A percentile compares a stretch with the other conserved stretches of the same genome.
phyloP scores from a whole-genome alignment of 2,329 filamentous ascomycete species.

The Talaromyces sp. region DNA sequence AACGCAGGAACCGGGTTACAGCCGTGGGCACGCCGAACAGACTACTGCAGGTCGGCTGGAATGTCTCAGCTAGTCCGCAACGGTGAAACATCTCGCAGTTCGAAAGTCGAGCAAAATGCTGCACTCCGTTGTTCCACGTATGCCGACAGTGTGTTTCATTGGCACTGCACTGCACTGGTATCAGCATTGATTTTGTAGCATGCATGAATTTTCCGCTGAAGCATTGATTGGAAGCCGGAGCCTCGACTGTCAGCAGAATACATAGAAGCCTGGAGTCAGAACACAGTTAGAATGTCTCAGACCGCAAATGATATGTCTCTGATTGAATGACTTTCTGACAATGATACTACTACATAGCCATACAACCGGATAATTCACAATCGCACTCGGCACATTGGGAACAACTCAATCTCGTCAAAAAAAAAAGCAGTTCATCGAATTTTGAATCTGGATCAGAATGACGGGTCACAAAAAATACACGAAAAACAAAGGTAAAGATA shows the following conservation, averaged over 20 bases:
- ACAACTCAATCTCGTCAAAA: background rate
- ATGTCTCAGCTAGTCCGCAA: constrained; percentile 7
- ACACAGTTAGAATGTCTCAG: background rate
- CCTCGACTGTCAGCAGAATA: background rate
- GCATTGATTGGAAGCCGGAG: background rate
- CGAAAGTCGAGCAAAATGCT: background rate
- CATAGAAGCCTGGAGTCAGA: background rate
- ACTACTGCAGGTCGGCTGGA: constrained; percentile 10
- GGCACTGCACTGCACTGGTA: background rate
- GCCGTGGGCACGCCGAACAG: background rate
- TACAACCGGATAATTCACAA: background rate
- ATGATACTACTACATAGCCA: background rate
- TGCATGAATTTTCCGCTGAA: background rate
- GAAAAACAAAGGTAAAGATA: background rate
- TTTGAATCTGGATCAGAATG: background rate
- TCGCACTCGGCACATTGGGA: too few species aligned
- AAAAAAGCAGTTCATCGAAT: background rate
- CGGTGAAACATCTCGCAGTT: constrained; percentile 3
- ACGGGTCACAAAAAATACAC: background rate
- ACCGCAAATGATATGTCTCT: background rate
- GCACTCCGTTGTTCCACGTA: constrained; percentile 1
- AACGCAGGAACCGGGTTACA: constrained; percentile 8
- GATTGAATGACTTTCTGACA: background rate
- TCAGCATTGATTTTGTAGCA: background rate
- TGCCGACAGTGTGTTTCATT: background rate